A percentile compares a stretch with the other conserved stretches of the same genome.
Evolutionary conservation across 371 early-diverging fungal genomes (phyloP).

Genomic region (Apophysomyces elegans): DNA sequence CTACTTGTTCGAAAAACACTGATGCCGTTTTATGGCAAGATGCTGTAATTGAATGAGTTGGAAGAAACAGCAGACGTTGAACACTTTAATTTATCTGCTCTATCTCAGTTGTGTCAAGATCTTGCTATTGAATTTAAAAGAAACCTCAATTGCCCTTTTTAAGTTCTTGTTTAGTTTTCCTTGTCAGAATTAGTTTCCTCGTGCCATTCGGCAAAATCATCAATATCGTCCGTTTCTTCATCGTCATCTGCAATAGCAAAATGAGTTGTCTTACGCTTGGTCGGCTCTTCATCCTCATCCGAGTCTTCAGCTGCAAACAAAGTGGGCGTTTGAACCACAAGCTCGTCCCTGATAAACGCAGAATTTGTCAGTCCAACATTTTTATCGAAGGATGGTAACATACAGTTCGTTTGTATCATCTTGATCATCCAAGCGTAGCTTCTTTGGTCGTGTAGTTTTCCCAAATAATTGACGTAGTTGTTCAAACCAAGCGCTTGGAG

Average conservation of each 20-base stretch:
- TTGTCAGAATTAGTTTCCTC: background rate
- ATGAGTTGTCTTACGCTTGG: background rate
- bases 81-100: no score
- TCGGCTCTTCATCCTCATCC: conserved; percentile 28
- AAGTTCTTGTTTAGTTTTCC: background rate
- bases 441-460: conserved; percentile 6
- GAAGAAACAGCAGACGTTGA: no score
- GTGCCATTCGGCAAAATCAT: conserved; percentile 1
- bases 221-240: conserved; percentile 4
- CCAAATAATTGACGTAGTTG: background rate
- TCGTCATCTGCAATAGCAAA: conserved; percentile 6
- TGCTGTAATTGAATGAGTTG: no score
- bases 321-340: conserved; percentile 50
- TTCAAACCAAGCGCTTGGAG: conserved; percentile 17
- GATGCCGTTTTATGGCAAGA: no score
- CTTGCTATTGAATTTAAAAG: no score
- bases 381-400: conserved; percentile 12
- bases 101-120: no score
- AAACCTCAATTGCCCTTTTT: no score
- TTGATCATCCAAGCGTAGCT: conserved; percentile 46
- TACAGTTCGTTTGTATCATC: conserved; percentile 55
- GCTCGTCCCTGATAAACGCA: conserved; percentile 38
- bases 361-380: background rate
- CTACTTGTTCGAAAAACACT: no score
- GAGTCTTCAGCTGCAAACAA: conserved; percentile 45